phyloP scores from a whole-genome alignment of 139 green algal genomes.

The Haematococcus lacustris region DNA sequence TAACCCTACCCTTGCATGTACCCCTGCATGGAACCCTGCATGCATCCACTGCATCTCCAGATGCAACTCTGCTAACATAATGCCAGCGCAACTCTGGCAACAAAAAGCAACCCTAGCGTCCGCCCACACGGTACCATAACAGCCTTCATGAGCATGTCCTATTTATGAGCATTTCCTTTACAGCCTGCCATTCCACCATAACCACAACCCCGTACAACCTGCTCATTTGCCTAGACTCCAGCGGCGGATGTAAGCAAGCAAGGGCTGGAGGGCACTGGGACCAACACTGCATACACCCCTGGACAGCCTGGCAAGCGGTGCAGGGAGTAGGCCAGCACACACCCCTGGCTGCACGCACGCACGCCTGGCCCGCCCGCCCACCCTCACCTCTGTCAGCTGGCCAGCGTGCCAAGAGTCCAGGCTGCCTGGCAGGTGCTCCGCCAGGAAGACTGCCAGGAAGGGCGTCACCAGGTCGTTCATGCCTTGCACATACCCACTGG shows the following conservation, averaged over 20 bases:
- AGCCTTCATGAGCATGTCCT: too few relatives aligned
- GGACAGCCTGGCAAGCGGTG: too few relatives aligned
- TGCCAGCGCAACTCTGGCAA: too few relatives aligned
- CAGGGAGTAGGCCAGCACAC: background rate
- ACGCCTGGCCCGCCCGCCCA: background rate
- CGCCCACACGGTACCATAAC: too few relatives aligned
- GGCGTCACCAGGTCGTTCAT: slow-evolving; percentile 97
- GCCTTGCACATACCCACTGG: slow-evolving; percentile 91
- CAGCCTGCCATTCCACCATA: too few relatives aligned
- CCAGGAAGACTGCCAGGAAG: slow-evolving; percentile 88
- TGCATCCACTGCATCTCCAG: too few relatives aligned
- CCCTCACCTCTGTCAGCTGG: slow-evolving; percentile 14
- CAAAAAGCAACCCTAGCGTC: too few relatives aligned
- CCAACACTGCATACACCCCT: background rate
- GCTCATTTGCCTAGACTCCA: background rate
- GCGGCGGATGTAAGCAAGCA: background rate
- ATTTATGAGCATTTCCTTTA: too few relatives aligned
- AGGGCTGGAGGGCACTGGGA: background rate
- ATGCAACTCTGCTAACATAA: too few relatives aligned
- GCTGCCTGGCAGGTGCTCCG: slow-evolving; percentile 54
- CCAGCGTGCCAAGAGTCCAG: slow-evolving; percentile 58
- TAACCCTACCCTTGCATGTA: too few relatives aligned
- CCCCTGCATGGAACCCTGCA: too few relatives aligned
- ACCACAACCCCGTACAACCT: too few relatives aligned
- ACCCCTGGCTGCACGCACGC: background rate